Percentiles rank a stretch among this genome's conserved stretches.
Conservation (phyloP, 1,139 yeast species). For the Kazachstania sp. region DNA sequence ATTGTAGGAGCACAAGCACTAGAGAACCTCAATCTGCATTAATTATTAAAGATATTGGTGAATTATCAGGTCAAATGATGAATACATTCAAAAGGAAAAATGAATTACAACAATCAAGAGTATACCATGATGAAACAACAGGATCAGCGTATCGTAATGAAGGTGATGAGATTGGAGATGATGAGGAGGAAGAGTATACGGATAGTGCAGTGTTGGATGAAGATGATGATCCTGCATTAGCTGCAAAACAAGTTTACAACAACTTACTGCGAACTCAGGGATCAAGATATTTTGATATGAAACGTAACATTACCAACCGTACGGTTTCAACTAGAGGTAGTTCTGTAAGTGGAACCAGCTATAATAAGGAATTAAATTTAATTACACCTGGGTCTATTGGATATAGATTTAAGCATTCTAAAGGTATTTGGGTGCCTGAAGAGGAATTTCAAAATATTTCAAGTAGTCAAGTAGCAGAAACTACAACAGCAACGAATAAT, state of each 20-base stretch:
- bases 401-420: conserved; percentile 6
- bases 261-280: conserved; percentile 5
- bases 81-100: conserved; percentile 10
- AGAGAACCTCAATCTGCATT: conserved; percentile 7
- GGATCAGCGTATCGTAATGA: background rate
- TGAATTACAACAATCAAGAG: conserved; percentile 1
- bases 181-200: background rate
- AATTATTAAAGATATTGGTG: conserved; percentile 7
- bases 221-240: conserved; percentile 8
- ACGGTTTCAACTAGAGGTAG: background rate
- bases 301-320: background rate
- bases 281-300: background rate
- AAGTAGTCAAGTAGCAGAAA: conserved; percentile 5
- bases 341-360: too few species aligned
- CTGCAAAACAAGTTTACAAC: conserved; percentile 7
- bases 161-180: background rate
- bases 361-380: conserved; percentile 4
- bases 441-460: conserved; percentile 9
- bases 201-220: background rate
- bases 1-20: background rate
- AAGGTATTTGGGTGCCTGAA: conserved; percentile 10
- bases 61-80: conserved; percentile 9
- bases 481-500: background rate
- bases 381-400: conserved; percentile 10
- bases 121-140: background rate